Evolutionary conservation across 2,329 filamentous ascomycete species (phyloP), one percentile per base, ranked within the genome.

Genomic region (Sporothrix humicola): DNA sequence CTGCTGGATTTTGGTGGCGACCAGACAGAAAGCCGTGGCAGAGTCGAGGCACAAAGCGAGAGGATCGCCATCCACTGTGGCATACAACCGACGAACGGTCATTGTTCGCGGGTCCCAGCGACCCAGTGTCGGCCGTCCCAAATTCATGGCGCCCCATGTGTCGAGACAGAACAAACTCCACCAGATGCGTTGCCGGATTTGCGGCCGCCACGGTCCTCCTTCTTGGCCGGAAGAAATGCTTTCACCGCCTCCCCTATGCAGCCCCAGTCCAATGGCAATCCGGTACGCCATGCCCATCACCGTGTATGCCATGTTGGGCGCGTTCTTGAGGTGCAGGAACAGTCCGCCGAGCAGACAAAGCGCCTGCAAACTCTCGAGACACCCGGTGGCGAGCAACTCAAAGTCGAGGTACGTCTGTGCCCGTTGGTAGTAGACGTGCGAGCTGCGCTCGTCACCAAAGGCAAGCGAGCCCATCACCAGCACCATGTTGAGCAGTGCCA

Each of bases 241-340:
- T 42, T 9, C 15, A 7, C 15, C 26, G 0, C 59, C 42, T 9
- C 17, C n/a, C n/a, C 59, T 17, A 37, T 63, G 59, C 17, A 46
- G 6, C 7, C 59, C 59, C 15, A 44, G 58, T 9, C 31, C 58
- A 42, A 63, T 63, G 58, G 58, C 58, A 13, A 63, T 63, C 23
- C 58, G 58, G 31, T 44, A 63, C 17, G 59, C 59, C 59, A 46
- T 63, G 59, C 58, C 58, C 58, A 61, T 61, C 26, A 61, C 58
- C 8, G 58, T 61, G 58, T 61, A 61, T 13, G 58, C 58, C 58
- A 61, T 61, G 23, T 61, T 63, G 58, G 58, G 58, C 31, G 58
- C 31, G 31, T 44, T 63, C 20, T 20, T 63, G 26, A 44, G 31
- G 17, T 63, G 58, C 58, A 63, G 13, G 31, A 42, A 63, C 56